Base-by-base conservation (phyloP, 2,329 filamentous ascomycete species). In the Aspergillus clavatus region DNA sequence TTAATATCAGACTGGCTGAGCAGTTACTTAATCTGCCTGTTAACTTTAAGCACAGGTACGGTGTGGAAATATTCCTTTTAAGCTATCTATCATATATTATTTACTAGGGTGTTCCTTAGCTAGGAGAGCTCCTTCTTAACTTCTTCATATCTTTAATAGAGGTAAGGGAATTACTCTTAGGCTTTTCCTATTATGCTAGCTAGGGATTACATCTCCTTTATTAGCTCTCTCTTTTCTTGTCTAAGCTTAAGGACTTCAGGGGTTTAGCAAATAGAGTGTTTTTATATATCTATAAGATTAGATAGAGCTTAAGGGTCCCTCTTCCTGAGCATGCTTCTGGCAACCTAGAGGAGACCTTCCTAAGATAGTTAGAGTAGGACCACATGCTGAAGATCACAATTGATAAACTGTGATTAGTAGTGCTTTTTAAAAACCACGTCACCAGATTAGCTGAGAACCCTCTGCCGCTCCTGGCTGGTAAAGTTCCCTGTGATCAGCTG, bases 1-100 rank as follows among this genome's bases (percentile, higher is more conserved):
- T 93, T 87, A 2, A 40, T 8, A 35, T 60, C 31, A 52, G 45
- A 40, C 19, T 56, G 14, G 23, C 51, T 41, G 11, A 61, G 56
- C 38, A 61, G 54, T 43, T 60, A 36, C 21, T 59, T 58, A 21
- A 59, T 59, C 51, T 62, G 42, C 49, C 47, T 40, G 40, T 61
- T 39, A 18, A 62, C 45, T 55, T 61, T 45, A 2, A 59, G 39
- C 11, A 62, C 46, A 29, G 53, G 55, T 18, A 45, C 42, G 44
- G 47, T 59, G 8, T 52, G 45, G 27, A 61, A 62, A 55, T 61
- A 47, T 22, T 60, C 49, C 41, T 61, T 59, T 49, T 54, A 52
- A 16, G 54, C 54, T 43, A 40, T 47, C 45, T 59, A 38, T 28
- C 38, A 44, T 7, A 53, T 59, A 46, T 46, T 23, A 12, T 46